phyloP scores from a whole-genome alignment of 2,329 filamentous ascomycete species.

The Trichophyton mentagrophytes region DNA sequence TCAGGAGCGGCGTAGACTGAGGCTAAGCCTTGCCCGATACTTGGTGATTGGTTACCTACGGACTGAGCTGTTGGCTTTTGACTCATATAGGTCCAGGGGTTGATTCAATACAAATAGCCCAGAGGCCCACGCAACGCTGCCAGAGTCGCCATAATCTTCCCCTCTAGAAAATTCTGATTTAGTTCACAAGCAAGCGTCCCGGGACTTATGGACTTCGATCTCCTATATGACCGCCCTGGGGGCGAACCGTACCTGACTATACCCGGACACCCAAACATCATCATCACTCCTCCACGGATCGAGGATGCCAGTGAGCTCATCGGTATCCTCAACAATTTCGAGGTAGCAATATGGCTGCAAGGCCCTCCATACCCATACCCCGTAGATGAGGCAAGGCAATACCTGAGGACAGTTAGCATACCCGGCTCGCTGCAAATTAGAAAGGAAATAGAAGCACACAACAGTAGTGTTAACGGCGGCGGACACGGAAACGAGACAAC shows the following conservation, averaged over 20 bases:
- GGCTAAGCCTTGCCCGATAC: neutral
- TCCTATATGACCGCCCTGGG: constrained; percentile 5
- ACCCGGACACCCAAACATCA: constrained; percentile 1
- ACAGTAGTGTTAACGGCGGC: neutral
- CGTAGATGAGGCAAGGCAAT: neutral
- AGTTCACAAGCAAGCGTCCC: too few species aligned
- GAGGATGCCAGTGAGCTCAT: neutral
- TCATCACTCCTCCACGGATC: constrained; percentile 7
- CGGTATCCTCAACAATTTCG: neutral
- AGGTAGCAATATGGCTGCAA: constrained; percentile 6
- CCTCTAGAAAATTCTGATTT: too few species aligned
- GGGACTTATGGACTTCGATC: neutral
- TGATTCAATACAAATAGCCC: neutral
- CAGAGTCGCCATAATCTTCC: too few species aligned
- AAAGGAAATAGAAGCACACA: neutral
- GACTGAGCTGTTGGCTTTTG: neutral
- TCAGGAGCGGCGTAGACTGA: neutral
- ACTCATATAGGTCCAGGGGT: neutral
- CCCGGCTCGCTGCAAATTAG: neutral
- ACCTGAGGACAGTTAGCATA: neutral
- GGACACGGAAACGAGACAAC: neutral
- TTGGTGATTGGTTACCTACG: neutral
- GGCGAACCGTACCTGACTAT: constrained; percentile 8
- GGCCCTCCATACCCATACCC: constrained; percentile 8
- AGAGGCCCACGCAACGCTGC: neutral